Conservation (phyloP, 768 basidiomycete genomes). For the Boletus edulis region DNA sequence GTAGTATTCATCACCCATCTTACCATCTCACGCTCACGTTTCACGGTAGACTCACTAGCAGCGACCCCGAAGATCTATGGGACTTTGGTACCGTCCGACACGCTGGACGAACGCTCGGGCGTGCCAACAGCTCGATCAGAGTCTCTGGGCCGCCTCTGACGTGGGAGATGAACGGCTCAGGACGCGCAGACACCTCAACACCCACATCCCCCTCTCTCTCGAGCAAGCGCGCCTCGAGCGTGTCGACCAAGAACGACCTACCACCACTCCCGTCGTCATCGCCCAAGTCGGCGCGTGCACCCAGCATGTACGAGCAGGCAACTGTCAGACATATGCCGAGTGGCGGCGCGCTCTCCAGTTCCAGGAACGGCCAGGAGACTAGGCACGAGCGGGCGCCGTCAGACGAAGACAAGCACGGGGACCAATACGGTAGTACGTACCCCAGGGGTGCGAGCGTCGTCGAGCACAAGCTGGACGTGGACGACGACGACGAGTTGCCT, state of each 20-base stretch:
- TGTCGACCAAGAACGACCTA: constrained; percentile 57
- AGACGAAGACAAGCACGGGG: constrained; percentile 67
- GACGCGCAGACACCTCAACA: constrained; percentile 38
- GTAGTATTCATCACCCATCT: constrained; percentile 21
- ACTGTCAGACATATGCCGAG: constrained; percentile 62
- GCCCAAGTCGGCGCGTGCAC: constrained; percentile 33
- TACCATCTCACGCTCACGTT: neutral
- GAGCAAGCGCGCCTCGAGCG: constrained; percentile 32
- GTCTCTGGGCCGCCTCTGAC: constrained; percentile 68
- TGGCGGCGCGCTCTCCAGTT: constrained; percentile 11
- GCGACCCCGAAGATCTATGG: constrained; percentile 85
- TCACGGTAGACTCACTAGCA: constrained; percentile 43
- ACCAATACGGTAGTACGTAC: constrained; percentile 52
- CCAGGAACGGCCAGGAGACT: constrained; percentile 29
- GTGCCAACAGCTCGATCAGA: constrained; percentile 51
- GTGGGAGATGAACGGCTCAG: constrained; percentile 73
- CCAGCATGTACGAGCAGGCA: constrained; percentile 53
- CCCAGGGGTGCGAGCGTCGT: constrained; percentile 43
- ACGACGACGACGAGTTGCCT: constrained; percentile 50
- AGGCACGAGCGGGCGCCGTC: constrained; percentile 46
- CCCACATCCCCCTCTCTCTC: constrained; percentile 28
- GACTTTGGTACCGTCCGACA: constrained; percentile 96
- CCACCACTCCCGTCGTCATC: constrained; percentile 54
- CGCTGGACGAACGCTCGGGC: constrained; percentile 67
- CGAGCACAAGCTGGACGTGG: constrained; percentile 37